Evolutionary conservation across 305 asterid species (phyloP), one percentile per base, ranked within the genome.

Genomic region (Fraxinus nigra): DNA sequence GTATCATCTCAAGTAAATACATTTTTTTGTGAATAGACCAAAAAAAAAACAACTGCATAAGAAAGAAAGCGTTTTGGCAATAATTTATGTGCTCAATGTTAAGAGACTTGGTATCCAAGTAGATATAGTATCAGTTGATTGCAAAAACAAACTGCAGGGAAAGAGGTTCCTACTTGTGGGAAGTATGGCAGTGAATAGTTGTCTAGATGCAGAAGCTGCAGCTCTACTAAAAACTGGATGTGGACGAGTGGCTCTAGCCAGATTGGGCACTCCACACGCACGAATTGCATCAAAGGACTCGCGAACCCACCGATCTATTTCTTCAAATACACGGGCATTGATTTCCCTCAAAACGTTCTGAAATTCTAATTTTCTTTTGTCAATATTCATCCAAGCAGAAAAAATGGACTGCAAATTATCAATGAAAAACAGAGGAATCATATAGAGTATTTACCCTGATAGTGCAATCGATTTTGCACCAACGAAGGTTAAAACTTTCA

Each of bases 301-400:
- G 13, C 72, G 88, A 81, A 91, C 91, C 99, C 99, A 96, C 83
- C 82, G 75, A 63, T 85, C 84, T 78, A 94, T 87, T 78, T 90
- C 91, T 78, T 87, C 90, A 78, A 93, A 96, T 84, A 90, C 97
- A 67, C 81, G 88, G 1, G 86, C 87, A 83, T 92, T 93, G 20
- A 92, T 88, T 84, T 87, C 87, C 83, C 87, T 91, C 92, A 92
- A 80, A 72, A 89, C 97, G 7, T 92, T 96, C 99, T 95, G 87
- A 79, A 87, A 78, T 51, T 65, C 28, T 16, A 7, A 38, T 63
- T 4, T 35, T 33, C 26, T 69, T 51, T 76, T 2, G 69, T 79
- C 33, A 63, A 76, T 3, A 82, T 10, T n/a, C 28, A 37, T 11
- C 7, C 13, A 69, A 78, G 69, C 72, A 22, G 40, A n/a, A 69